phyloP scores from a whole-genome alignment of 768 basidiomycete species.

The Sporobolomyces phaffii region DNA sequence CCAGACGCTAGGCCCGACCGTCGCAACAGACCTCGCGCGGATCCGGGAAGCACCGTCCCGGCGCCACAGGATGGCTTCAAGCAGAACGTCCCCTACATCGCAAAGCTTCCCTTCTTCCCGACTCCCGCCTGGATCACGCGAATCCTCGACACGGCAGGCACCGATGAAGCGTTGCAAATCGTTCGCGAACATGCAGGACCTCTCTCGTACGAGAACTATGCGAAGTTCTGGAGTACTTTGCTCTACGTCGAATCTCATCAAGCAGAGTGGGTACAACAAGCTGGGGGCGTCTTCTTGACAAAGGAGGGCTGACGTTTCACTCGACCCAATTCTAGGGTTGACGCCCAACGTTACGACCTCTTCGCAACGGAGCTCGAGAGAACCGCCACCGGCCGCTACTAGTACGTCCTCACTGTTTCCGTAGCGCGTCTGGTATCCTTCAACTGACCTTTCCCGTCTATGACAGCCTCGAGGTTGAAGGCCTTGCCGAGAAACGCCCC shows the following conservation, averaged over 20 bases:
- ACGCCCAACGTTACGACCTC: conserved; percentile 3
- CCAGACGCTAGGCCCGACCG: conserved; percentile 2
- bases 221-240: not conserved
- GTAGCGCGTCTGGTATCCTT: no score
- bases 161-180: not conserved
- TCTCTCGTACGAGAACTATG: not conserved
- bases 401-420: not conserved
- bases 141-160: not conserved
- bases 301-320: no score
- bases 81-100: conserved; percentile 15
- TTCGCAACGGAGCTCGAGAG: not conserved
- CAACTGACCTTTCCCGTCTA: not conserved
- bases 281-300: not conserved
- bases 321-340: not conserved
- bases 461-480: conserved; percentile 2
- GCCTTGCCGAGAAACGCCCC: conserved; percentile 24
- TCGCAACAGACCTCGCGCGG: not conserved
- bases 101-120: not conserved
- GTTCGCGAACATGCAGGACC: not conserved
- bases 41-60: not conserved
- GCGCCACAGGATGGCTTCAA: conserved; percentile 5
- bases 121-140: not conserved
- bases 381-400: not conserved
- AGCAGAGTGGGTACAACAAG: conserved; percentile 4
- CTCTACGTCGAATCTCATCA: conserved; percentile 3